phyloP scores from a whole-genome alignment of 179 eudicot species.

The Actinidia chinensis region DNA sequence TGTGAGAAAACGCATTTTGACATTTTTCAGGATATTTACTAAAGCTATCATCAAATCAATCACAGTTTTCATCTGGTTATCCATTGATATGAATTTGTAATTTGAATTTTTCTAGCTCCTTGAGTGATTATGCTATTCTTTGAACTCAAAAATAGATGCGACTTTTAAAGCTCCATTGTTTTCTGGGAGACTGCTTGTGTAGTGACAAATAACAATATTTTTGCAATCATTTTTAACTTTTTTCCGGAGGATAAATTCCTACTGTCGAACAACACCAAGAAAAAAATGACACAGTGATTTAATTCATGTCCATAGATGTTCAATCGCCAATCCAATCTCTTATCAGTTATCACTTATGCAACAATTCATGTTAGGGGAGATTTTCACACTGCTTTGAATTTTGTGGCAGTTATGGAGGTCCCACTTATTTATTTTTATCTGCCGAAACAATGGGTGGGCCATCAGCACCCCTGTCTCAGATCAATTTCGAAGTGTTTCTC shows the following conservation, averaged over 20 bases:
- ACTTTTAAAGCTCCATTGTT: neutral
- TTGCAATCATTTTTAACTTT: neutral
- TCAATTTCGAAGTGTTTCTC: conserved; percentile 58
- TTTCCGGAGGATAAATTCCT: neutral
- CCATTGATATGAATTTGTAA: no score
- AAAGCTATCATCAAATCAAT: neutral
- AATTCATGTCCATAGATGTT: no score
- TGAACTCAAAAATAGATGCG: neutral
- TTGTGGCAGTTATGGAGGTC: conserved; percentile 82
- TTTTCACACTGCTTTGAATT: conserved; percentile 82
- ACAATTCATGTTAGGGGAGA: conserved; percentile 56
- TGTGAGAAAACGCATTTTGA: neutral
- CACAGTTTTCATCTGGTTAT: neutral
- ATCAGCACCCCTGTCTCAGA: conserved; percentile 77
- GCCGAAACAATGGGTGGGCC: conserved; percentile 96
- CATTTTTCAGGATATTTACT: neutral
- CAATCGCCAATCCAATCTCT: neutral
- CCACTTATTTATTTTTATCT: conserved; percentile 78
- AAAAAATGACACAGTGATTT: neutral
- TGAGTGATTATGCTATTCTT: neutral
- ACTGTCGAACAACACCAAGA: no score
- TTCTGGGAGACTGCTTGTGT: no score
- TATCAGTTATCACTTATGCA: neutral
- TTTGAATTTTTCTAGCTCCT: neutral
- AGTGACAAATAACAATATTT: neutral